Evolutionary conservation across 164 flowering plant genomes (phyloP).

Genomic region (Piper longum): DNA sequence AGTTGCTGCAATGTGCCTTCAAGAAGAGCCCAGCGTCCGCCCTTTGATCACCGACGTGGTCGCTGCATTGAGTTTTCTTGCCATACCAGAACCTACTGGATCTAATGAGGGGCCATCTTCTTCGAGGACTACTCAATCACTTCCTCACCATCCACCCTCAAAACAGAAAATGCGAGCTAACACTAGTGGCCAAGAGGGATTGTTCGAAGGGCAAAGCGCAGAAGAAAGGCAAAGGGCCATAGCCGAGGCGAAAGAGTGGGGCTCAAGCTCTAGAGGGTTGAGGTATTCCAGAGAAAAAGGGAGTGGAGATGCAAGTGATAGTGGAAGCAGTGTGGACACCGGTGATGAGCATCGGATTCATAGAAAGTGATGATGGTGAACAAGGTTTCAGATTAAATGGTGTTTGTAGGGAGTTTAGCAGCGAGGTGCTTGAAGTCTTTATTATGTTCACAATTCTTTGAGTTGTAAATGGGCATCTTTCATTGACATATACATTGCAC

Average conservation of each 20-base stretch:
- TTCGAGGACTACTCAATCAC: neutral
- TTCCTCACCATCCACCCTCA: constrained; percentile 2
- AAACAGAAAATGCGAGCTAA: constrained; percentile 5
- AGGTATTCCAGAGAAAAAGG: neutral
- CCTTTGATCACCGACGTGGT: constrained; percentile 51
- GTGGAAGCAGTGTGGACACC: neutral
- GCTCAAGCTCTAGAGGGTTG: constrained; percentile 16
- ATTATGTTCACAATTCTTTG: too few relatives aligned
- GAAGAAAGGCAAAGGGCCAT: constrained; percentile 20
- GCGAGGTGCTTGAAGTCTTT: too few relatives aligned
- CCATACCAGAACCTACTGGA: constrained; percentile 6
- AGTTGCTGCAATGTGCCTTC: constrained; percentile 60
- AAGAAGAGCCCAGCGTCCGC: constrained; percentile 38
- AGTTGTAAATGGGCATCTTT: too few relatives aligned
- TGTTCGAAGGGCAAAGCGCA: constrained; percentile 8
- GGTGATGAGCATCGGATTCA: neutral
- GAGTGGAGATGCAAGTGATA: neutral
- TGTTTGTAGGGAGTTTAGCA: neutral
- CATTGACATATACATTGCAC: too few relatives aligned
- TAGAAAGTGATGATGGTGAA: neutral
- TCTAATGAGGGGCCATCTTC: constrained; percentile 4
- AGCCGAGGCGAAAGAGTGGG: constrained; percentile 37
- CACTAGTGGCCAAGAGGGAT: constrained; percentile 1
- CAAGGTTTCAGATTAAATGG: too few relatives aligned
- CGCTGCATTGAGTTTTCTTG: constrained; percentile 37